Percentiles rank a stretch among this genome's conserved stretches.
Conservation (phyloP, 176 grass and related monocot genomes). For the Oryza officinalis region DNA sequence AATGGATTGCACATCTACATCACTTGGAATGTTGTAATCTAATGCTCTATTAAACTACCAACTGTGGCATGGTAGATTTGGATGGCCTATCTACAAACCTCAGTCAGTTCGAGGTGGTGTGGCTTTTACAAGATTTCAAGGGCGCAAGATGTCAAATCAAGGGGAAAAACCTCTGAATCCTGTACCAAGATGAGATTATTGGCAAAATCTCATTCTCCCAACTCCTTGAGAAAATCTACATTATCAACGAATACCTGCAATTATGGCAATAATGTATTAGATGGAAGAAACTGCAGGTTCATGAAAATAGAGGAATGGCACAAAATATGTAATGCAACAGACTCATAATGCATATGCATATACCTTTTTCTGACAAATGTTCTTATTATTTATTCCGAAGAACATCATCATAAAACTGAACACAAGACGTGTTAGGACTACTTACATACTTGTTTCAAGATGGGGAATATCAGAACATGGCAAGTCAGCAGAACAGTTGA, state of each 20-base stretch:
- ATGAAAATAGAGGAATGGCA: neutral
- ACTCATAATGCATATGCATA: neutral
- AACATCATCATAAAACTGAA: neutral
- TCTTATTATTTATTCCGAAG: neutral
- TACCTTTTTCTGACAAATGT: neutral
- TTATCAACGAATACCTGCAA: constrained; percentile 91
- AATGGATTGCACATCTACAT: constrained; percentile 33
- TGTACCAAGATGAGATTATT: constrained; percentile 28
- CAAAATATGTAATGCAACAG: neutral
- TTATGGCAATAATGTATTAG: neutral
- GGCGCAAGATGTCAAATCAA: constrained; percentile 13
- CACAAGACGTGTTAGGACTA: neutral
- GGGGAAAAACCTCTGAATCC: neutral
- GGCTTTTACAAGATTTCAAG: constrained; percentile 39
- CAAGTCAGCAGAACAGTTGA: neutral
- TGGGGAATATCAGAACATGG: neutral
- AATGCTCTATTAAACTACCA: constrained; percentile 42
- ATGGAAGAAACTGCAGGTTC: neutral
- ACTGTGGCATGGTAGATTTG: constrained; percentile 34
- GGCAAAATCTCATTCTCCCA: constrained; percentile 59
- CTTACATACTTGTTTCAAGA: neutral
- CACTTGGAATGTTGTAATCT: neutral
- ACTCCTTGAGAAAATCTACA: constrained; percentile 86
- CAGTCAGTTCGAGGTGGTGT: constrained; percentile 37
- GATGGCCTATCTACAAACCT: constrained; percentile 57